A percentile compares a stretch with the other conserved stretches of the same genome.
These are phyloP conservation scores for Alternaria tenuissima DNA, from an alignment of 2,329 filamentous ascomycete genomes.

Conservation along the genomic window DNA sequence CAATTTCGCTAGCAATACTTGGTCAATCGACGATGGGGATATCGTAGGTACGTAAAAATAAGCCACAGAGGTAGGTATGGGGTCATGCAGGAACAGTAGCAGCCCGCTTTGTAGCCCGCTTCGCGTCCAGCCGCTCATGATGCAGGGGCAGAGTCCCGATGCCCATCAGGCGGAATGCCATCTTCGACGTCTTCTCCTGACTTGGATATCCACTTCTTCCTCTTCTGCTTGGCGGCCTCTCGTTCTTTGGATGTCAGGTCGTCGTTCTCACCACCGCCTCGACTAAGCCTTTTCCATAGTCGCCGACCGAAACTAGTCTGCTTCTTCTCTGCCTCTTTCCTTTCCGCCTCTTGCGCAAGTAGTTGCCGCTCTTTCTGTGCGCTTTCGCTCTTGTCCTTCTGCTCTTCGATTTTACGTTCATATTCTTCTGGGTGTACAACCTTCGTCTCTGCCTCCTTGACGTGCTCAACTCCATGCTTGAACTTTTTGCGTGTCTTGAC, in stretches of 20 bases:
- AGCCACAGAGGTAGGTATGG: conserved; percentile 1
- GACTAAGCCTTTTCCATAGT: conserved; percentile 42
- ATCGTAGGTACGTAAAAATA: conserved; percentile 6
- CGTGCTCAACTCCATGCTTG: conserved; percentile 62
- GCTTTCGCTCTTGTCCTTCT: conserved; percentile 65
- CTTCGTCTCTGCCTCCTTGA: conserved; percentile 65
- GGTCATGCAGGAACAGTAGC: conserved; percentile 23
- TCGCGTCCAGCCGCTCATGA: conserved; percentile 9
- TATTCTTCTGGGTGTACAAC: conserved; percentile 68
- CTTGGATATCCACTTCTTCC: conserved; percentile 40
- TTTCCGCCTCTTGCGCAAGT: conserved; percentile 51
- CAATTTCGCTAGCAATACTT: neutral
- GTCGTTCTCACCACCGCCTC: conserved; percentile 23
- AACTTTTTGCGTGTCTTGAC: conserved; percentile 72
- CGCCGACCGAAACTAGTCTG: conserved; percentile 42
- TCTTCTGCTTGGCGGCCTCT: conserved; percentile 34
- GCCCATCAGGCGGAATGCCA: conserved; percentile 46
- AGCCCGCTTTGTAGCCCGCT: conserved; percentile 5
- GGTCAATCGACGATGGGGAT: conserved; percentile 13
- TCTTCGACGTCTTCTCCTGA: conserved; percentile 48
- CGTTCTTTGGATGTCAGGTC: conserved; percentile 27
- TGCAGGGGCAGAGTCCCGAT: conserved; percentile 23
- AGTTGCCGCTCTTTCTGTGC: conserved; percentile 69
- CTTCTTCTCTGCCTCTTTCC: conserved; percentile 56
- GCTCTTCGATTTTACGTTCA: conserved; percentile 55